Percentiles rank a stretch among this genome's conserved stretches.
Conservation (phyloP, 2,329 filamentous ascomycete genomes). For the Westerdykella ornata region DNA sequence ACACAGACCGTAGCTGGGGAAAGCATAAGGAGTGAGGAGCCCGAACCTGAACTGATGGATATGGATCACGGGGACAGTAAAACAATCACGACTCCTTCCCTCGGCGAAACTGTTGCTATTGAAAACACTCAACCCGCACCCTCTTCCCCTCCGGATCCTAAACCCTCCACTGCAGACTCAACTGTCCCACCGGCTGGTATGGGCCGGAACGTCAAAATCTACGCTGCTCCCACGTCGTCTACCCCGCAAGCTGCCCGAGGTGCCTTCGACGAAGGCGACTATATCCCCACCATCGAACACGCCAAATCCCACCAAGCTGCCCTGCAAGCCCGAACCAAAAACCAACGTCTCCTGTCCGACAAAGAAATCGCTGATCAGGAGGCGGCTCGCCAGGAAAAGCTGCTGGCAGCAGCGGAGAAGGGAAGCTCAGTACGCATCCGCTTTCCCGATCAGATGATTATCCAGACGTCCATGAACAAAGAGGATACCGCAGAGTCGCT, state of each 20-base stretch:
- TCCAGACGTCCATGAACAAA: constrained; percentile 64
- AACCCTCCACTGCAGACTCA: constrained; percentile 8
- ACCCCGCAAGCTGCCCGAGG: constrained; percentile 69
- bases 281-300: constrained; percentile 66
- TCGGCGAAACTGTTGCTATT: constrained; percentile 9
- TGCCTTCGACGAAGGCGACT: constrained; percentile 65
- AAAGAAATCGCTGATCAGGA: constrained; percentile 68
- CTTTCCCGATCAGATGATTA: constrained; percentile 77
- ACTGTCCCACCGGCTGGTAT: constrained; percentile 9
- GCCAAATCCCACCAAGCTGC: constrained; percentile 67
- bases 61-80: constrained; percentile 14
- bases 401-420: constrained; percentile 54
- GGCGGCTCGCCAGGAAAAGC: constrained; percentile 56
- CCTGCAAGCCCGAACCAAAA: constrained; percentile 56
- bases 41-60: constrained; percentile 27
- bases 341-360: constrained; percentile 74
- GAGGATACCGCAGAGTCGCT: constrained; percentile 63
- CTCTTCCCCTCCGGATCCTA: constrained; percentile 9
- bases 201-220: constrained; percentile 59
- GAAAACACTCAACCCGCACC: constrained; percentile 15
- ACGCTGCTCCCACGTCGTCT: constrained; percentile 65
- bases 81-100: constrained; percentile 8
- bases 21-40: constrained; percentile 17
- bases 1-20: constrained; percentile 21
- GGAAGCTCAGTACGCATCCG: constrained; percentile 71